phyloP scores from a whole-genome alignment of 257 asterid genomes.

The Solanum corneliomulleri region DNA sequence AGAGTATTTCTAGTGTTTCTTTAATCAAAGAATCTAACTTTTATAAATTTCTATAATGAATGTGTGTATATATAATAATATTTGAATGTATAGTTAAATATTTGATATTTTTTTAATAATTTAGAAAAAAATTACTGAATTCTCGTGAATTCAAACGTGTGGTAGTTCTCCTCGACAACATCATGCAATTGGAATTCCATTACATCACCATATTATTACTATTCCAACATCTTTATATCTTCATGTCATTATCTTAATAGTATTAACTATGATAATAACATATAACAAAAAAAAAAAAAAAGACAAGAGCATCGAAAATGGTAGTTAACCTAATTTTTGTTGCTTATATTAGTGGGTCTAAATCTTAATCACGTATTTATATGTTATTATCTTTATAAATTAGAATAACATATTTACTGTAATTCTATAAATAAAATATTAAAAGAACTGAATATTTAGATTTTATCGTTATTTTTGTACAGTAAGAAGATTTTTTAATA shows the following conservation, averaged over 20 bases:
- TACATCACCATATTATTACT: background rate
- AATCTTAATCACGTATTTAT: background rate
- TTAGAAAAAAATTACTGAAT: background rate
- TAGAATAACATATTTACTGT: background rate
- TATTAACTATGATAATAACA: background rate
- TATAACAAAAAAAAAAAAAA: background rate
- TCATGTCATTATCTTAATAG: background rate
- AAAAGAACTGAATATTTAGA: too few species aligned
- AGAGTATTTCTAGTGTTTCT: background rate
- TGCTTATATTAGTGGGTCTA: background rate
- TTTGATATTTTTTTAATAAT: background rate
- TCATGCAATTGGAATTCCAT: background rate
- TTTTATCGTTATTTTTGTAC: too few species aligned
- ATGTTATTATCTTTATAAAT: background rate
- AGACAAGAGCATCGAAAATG: background rate
- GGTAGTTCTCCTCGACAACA: background rate
- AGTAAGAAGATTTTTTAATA: too few species aligned
- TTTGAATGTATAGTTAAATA: background rate
- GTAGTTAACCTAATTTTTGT: background rate
- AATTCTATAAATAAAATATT: too few species aligned
- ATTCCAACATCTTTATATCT: background rate
- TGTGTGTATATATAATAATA: background rate
- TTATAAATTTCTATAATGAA: background rate
- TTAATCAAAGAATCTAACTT: background rate
- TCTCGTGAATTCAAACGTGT: fast-evolving